Evolutionary conservation across 768 basidiomycete genomes (phyloP), one percentile per base, ranked within the genome.

Genomic region (Suillus clintonianus): DNA sequence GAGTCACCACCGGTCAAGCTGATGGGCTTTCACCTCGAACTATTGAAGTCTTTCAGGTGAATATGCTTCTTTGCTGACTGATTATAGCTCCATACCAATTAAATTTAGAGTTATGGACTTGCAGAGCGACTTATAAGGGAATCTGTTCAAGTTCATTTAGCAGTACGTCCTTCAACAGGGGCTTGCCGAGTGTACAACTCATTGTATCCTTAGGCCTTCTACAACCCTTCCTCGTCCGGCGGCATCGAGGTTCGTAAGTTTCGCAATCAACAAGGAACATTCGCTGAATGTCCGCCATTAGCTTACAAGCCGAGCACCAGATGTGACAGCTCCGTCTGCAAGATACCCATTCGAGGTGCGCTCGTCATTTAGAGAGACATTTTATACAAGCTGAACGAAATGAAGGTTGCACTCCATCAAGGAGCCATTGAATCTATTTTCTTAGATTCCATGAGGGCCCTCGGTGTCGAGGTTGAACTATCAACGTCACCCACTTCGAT

Each of bases 261-360:
- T 30, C 17, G 24, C 3, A 22, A 30, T 17, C 19, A 34, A 19
- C 27, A n/a, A 24, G 59, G 7, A 59, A 62, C 9, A 13, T 53
- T 15, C 42, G 4, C 13, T 60, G 54, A 60, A 24, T 59, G 5
- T 48, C n/a, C 14, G 14, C 48, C 42, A 24, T 61, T 58, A 91
- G 89, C 80, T 89, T 10, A 86, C 86, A 13, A 84, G 87, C 59
- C 83, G 88, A 11, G 81, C 83, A 0, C 78, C 85, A 3, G 89
- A 90, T 70, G 79, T 91, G 15, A 83, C 80, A 4, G 85, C 86
- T 5, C 78, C 85, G 0, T 81, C 82, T 15, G 89, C 89, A 15
- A 81, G 89, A 41, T 91, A 85, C 72, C 89, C 88, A 4, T 91
- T 88, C 65, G 89, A 90, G 76, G 90, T 87, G 67, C 60, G 72